phyloP scores from a whole-genome alignment of 148 eudicot species.

The Cornus controversa region DNA sequence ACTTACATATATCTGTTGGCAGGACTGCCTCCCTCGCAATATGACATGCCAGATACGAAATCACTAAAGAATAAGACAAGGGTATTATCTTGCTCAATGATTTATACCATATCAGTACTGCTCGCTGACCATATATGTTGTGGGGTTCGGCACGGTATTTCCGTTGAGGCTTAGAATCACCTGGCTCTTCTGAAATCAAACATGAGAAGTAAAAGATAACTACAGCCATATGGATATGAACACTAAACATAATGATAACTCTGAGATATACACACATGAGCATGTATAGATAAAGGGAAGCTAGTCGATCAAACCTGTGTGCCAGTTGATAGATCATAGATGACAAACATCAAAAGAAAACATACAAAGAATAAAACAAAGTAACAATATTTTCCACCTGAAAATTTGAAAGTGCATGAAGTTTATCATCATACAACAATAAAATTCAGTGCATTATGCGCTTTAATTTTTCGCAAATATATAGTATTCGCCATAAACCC shows the following conservation, averaged over 20 bases:
- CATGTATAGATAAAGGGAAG: not conserved
- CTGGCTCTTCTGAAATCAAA: conserved; percentile 37
- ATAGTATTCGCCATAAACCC: no score
- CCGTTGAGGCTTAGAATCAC: conserved; percentile 19
- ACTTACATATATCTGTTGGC: conserved; percentile 71
- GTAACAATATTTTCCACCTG: no score
- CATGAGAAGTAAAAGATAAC: not conserved
- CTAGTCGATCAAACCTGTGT: not conserved
- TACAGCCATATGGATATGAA: not conserved
- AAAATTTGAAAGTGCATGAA: no score
- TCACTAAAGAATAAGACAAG: conserved; percentile 56
- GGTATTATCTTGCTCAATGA: conserved; percentile 66
- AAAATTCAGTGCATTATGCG: no score
- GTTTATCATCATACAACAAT: no score
- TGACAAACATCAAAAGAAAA: not conserved
- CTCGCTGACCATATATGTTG: conserved; percentile 54
- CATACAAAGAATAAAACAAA: not conserved
- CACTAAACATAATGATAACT: no score
- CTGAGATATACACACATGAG: not conserved
- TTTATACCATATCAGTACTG: conserved; percentile 63
- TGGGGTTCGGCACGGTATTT: conserved; percentile 50
- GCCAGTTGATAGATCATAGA: not conserved
- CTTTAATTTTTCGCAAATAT: no score
- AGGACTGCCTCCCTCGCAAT: conserved; percentile 72
- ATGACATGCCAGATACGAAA: conserved; percentile 73